A percentile compares a stretch with the other conserved stretches of the same genome.
phyloP scores from a whole-genome alignment of 2,329 filamentous ascomycete genomes.

The Aspergillus vadensis region DNA sequence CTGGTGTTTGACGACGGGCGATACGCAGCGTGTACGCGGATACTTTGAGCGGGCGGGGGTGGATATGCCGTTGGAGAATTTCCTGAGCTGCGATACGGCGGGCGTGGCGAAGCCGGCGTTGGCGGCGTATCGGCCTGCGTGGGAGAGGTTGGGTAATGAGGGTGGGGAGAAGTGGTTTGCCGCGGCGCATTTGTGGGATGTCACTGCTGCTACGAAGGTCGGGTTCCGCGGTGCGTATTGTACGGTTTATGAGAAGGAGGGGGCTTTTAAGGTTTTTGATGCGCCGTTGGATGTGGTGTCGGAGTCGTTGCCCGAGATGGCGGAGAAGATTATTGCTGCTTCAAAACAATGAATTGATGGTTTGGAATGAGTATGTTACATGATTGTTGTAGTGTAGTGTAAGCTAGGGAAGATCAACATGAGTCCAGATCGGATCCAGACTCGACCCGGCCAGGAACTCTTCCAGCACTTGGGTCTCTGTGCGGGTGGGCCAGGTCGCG shows the following conservation, averaged over 20 bases:
- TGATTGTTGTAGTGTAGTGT: not conserved
- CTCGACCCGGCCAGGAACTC: slow-evolving; percentile 19
- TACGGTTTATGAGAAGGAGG: slow-evolving; percentile 55
- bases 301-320: slow-evolving; percentile 52
- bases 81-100: slow-evolving; percentile 54
- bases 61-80: slow-evolving; percentile 54
- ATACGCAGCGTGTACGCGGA: slow-evolving; percentile 52
- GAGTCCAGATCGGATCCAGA: not conserved
- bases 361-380: not conserved
- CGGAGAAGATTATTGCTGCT: slow-evolving; percentile 33
- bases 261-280: slow-evolving; percentile 53
- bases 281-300: slow-evolving; percentile 55
- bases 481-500: slow-evolving; percentile 19
- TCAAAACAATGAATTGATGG: not conserved
- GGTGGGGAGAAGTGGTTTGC: slow-evolving; percentile 56
- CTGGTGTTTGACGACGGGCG: slow-evolving; percentile 58
- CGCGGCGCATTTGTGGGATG: slow-evolving; percentile 64
- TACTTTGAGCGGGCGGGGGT: slow-evolving; percentile 56
- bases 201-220: slow-evolving; percentile 53
- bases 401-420: not conserved
- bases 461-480: slow-evolving; percentile 25
- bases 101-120: slow-evolving; percentile 55
- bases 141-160: slow-evolving; percentile 43
- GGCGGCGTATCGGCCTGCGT: slow-evolving; percentile 49
- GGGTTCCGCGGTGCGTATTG: slow-evolving; percentile 59